These are phyloP conservation scores for Candida piceae DNA, from an alignment of 805 yeast genomes.

Conservation along the genomic window DNA sequence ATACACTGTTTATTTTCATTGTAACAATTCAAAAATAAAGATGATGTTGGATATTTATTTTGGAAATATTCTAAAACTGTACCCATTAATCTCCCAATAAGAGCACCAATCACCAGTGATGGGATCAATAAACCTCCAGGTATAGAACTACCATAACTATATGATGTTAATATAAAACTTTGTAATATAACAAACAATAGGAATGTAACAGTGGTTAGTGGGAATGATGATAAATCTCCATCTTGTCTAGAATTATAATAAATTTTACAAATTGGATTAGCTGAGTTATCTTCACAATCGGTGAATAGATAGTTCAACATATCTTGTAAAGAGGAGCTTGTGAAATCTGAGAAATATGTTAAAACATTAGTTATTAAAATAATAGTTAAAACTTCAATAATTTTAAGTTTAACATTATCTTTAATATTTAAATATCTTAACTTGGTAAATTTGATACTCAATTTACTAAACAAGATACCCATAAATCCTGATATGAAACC, in stretches of 20 bases:
- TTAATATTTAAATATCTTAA: constrained; percentile 23
- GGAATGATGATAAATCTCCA: too few species aligned
- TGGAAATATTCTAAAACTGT: constrained; percentile 47
- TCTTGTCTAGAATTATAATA: too few species aligned
- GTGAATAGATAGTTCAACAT: constrained; percentile 58
- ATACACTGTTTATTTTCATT: constrained; percentile 45
- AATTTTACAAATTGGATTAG: constrained; percentile 24
- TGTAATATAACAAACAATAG: constrained; percentile 38
- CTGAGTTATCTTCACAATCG: constrained; percentile 47
- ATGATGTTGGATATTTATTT: constrained; percentile 29
- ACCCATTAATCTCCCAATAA: constrained; percentile 53
- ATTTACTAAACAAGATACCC: constrained; percentile 48
- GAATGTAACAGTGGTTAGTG: constrained; percentile 28
- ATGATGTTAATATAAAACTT: constrained; percentile 58
- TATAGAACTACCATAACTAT: constrained; percentile 62
- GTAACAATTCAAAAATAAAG: constrained; percentile 36
- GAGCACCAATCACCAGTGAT: constrained; percentile 56
- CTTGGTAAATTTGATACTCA: constrained; percentile 42
- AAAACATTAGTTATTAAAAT: constrained; percentile 48
- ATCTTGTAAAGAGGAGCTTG: constrained; percentile 51
- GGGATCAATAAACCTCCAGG: constrained; percentile 70
- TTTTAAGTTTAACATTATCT: constrained; percentile 26
- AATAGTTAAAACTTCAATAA: constrained; percentile 45
- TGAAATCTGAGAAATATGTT: constrained; percentile 50
- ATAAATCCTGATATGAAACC: constrained; percentile 68